These are phyloP conservation scores for Bipolaris victoriae DNA, from an alignment of 2,329 filamentous ascomycete genomes.

Conservation along the genomic window DNA sequence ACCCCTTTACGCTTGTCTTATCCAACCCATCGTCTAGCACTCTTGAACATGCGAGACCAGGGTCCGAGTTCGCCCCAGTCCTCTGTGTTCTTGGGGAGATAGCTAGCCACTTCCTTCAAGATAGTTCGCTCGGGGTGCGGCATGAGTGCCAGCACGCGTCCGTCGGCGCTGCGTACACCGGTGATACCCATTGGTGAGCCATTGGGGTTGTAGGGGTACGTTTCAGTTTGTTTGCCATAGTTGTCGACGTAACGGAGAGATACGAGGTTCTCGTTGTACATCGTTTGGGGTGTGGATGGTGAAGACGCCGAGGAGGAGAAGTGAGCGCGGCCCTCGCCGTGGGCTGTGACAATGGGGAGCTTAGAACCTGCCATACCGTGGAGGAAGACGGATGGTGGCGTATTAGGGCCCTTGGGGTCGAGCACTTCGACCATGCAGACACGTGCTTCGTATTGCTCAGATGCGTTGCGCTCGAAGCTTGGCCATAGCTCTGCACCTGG, in stretches of 20 bases:
- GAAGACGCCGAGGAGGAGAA: slow-evolving; percentile 51
- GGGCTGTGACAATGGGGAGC: slow-evolving; percentile 85
- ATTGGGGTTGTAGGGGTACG: slow-evolving; percentile 90
- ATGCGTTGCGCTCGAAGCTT: slow-evolving; percentile 81
- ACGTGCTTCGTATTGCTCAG: slow-evolving; percentile 88
- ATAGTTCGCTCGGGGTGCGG: slow-evolving; percentile 92
- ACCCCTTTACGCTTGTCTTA: neutral
- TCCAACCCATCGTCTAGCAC: slow-evolving; percentile 88
- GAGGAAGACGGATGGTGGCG: slow-evolving; percentile 76
- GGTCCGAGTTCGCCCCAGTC: slow-evolving; percentile 83
- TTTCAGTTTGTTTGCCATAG: slow-evolving; percentile 72
- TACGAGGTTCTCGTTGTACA: slow-evolving; percentile 72
- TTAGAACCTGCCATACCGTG: slow-evolving; percentile 83
- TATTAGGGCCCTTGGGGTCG: slow-evolving; percentile 57
- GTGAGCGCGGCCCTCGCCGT: slow-evolving; percentile 84
- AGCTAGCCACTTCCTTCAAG: slow-evolving; percentile 78
- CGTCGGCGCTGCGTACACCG: slow-evolving; percentile 76
- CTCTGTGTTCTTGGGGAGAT: slow-evolving; percentile 66
- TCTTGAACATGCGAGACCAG: slow-evolving; percentile 86
- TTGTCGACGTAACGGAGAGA: slow-evolving; percentile 89
- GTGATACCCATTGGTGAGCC: slow-evolving; percentile 83
- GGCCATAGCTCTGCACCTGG: slow-evolving; percentile 85
- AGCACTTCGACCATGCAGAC: slow-evolving; percentile 83
- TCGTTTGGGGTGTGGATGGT: slow-evolving; percentile 52
- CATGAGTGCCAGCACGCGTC: slow-evolving; percentile 87